Percentiles rank a stretch among this genome's conserved stretches.
Evolutionary conservation across 1,284 basidiomycete species (phyloP).

Genomic region (Boletus albobrunnescens): DNA sequence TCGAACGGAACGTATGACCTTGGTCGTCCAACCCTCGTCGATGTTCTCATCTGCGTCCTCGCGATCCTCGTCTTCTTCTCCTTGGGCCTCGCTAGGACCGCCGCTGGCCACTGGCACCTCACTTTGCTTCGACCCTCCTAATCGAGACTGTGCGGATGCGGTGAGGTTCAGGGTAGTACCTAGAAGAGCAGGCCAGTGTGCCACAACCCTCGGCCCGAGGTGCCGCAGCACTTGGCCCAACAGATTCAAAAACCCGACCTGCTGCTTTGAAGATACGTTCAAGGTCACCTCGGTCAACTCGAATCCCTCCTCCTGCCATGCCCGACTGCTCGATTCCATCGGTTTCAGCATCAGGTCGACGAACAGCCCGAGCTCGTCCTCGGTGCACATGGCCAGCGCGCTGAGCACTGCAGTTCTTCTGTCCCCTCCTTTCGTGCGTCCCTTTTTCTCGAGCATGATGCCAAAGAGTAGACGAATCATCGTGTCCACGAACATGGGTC

Average conservation of each 20-base stretch:
- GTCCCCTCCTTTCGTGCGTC: conserved; percentile 68
- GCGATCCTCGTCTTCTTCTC: conserved; percentile 38
- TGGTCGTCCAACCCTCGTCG: conserved; percentile 38
- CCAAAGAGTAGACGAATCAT: conserved; percentile 85
- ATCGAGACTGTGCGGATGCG: conserved; percentile 55
- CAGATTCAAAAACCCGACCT: conserved; percentile 79
- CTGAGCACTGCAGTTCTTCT: conserved; percentile 76
- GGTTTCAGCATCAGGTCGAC: conserved; percentile 91
- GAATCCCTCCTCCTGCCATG: conserved; percentile 27
- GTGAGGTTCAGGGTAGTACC: conserved; percentile 64
- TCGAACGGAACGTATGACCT: conserved; percentile 61
- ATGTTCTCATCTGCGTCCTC: conserved; percentile 28
- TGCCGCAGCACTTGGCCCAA: conserved; percentile 82
- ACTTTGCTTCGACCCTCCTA: conserved; percentile 18
- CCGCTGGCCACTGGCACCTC: conserved; percentile 17
- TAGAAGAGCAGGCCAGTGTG: conserved; percentile 73
- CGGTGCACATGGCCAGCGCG: conserved; percentile 65
- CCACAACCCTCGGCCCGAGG: conserved; percentile 67
- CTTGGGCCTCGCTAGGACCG: conserved; percentile 28
- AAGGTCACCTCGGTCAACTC: conserved; percentile 30
- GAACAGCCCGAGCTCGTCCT: conserved; percentile 74
- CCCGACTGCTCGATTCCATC: conserved; percentile 42
- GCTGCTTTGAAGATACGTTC: conserved; percentile 60
- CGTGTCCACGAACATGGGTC: conserved; percentile 70
- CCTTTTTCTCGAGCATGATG: conserved; percentile 80